Percentiles rank a stretch among this genome's conserved stretches.
Conservation (phyloP, 805 yeast species). For the Candida endomychidarum region DNA sequence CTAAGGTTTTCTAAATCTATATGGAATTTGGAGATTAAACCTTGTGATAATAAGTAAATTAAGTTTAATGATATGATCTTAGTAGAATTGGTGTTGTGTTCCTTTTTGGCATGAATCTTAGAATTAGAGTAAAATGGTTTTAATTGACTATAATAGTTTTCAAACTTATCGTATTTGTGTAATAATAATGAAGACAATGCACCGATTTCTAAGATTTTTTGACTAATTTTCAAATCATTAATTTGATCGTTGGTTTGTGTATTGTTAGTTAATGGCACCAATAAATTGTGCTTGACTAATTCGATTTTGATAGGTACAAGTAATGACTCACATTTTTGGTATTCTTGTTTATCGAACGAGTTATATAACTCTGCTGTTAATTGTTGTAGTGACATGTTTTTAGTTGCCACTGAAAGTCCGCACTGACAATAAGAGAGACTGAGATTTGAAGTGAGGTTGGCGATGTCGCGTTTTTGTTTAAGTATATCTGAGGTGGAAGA, state of each 20-base stretch:
- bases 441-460: no score
- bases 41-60: conserved; percentile 74
- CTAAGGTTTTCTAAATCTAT: conserved; percentile 78
- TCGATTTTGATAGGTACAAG: conserved; percentile 76
- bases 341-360: conserved; percentile 62
- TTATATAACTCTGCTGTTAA: conserved; percentile 68
- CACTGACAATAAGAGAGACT: no score
- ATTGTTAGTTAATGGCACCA: conserved; percentile 56
- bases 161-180: conserved; percentile 62
- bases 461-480: no score
- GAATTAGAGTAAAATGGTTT: conserved; percentile 67
- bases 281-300: conserved; percentile 70
- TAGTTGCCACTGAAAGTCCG: conserved; percentile 5
- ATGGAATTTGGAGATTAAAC: conserved; percentile 85
- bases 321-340: conserved; percentile 56
- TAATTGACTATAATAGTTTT: conserved; percentile 70
- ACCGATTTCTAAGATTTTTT: conserved; percentile 84
- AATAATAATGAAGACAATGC: conserved; percentile 74
- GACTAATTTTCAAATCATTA: conserved; percentile 73
- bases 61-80: conserved; percentile 76
- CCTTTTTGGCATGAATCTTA: conserved; percentile 39
- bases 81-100: conserved; percentile 39
- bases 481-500: no score
- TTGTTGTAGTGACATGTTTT: conserved; percentile 58
- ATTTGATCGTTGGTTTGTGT: conserved; percentile 41